Evolutionary conservation across 139 green algal genomes (phyloP).

Genomic region (Zygnema circumcarinatum): DNA sequence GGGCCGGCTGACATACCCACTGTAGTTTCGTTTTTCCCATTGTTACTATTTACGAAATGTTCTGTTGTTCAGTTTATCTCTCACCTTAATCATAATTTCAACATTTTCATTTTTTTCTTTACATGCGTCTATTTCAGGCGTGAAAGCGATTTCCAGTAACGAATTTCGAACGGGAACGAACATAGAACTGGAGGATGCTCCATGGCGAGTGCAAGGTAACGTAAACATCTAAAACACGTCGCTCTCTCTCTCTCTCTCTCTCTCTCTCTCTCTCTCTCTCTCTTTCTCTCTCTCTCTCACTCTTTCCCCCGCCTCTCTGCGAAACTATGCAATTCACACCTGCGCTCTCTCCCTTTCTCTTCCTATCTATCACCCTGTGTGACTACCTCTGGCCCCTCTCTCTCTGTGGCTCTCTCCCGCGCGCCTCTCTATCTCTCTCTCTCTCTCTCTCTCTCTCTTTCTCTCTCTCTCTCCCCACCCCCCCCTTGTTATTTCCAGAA

Average conservation of each 20-base stretch:
- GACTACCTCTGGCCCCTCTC: too few relatives aligned
- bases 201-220: conserved; percentile 75
- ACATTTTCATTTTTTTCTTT: too few relatives aligned
- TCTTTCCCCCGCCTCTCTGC: background rate
- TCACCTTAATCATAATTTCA: too few relatives aligned
- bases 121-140: too few relatives aligned
- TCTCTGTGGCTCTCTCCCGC: background rate
- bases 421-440: background rate
- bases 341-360: conserved; percentile 1
- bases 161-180: conserved; percentile 93
- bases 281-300: background rate
- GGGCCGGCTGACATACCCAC: too few relatives aligned
- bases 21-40: too few relatives aligned
- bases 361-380: too few relatives aligned
- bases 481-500: conserved; percentile 65
- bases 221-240: too few relatives aligned
- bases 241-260: background rate
- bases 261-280: conserved; percentile 14
- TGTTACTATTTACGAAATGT: too few relatives aligned
- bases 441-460: background rate
- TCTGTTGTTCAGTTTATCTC: too few relatives aligned
- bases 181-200: conserved; percentile 85
- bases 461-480: conserved; percentile 14
- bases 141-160: conserved; percentile 69
- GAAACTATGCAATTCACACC: too few relatives aligned